Percentiles rank a stretch among this genome's conserved stretches.
phyloP scores from a whole-genome alignment of 805 yeast genomes.

The Ogataea naganishii region DNA sequence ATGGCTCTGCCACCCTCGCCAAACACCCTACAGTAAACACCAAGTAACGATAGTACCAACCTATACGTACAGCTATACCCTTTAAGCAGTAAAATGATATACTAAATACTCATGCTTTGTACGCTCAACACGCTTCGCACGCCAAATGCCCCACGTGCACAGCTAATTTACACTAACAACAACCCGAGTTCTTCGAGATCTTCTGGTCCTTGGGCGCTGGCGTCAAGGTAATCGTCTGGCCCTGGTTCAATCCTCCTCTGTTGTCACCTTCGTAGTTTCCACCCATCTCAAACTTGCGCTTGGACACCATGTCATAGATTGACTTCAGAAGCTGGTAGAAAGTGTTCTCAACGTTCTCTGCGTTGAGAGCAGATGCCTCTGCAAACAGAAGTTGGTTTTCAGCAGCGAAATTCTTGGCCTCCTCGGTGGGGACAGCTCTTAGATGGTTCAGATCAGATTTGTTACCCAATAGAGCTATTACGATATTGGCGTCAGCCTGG shows the following conservation, averaged over 20 bases:
- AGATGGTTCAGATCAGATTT: conserved; percentile 85
- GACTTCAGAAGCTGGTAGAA: conserved; percentile 89
- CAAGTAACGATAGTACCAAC: too few relatives aligned
- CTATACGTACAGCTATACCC: neutral
- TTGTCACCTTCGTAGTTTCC: conserved; percentile 41
- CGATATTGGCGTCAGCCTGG: conserved; percentile 91
- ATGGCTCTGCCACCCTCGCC: too few relatives aligned
- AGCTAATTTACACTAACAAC: conserved; percentile 53
- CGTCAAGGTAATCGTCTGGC: conserved; percentile 87
- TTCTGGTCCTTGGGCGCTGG: conserved; percentile 84
- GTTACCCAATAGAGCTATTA: conserved; percentile 88
- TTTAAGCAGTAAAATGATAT: neutral
- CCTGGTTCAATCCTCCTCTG: conserved; percentile 45
- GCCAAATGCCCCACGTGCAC: too few relatives aligned
- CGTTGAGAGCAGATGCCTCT: conserved; percentile 90
- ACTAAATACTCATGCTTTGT: neutral
- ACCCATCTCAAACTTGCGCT: conserved; percentile 85
- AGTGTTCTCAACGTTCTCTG: conserved; percentile 91
- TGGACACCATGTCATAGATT: conserved; percentile 88
- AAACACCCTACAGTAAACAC: too few relatives aligned
- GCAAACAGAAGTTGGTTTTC: conserved; percentile 90
- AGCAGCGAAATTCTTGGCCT: conserved; percentile 88
- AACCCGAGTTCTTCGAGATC: conserved; percentile 45
- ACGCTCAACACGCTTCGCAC: too few relatives aligned
- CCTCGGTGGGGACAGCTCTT: conserved; percentile 96